These are phyloP conservation scores for Pyrenula massariospora DNA, from an alignment of 495 filamentous ascomycete genomes.

Conservation along the genomic window DNA sequence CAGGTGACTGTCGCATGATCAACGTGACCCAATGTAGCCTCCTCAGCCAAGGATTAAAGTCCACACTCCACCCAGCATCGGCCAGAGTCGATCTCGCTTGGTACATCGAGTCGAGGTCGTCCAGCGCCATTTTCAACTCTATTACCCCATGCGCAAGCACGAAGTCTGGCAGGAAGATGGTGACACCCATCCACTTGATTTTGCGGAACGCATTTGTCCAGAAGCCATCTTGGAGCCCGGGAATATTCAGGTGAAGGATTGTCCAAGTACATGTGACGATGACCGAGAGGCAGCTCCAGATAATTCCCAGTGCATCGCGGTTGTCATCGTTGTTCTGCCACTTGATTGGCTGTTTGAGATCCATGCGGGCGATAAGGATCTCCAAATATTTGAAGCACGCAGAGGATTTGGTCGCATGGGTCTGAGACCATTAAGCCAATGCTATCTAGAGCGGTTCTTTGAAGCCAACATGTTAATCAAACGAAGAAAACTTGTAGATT, in stretches of 20 bases:
- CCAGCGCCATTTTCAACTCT: slow-evolving; percentile 11
- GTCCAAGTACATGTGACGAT: slow-evolving; percentile 20
- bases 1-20: not conserved
- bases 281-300: slow-evolving; percentile 19
- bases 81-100: not conserved
- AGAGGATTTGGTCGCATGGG: no score
- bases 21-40: not conserved
- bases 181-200: slow-evolving; percentile 13
- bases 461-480: no score
- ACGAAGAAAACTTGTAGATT: no score
- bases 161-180: slow-evolving; percentile 15
- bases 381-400: not conserved
- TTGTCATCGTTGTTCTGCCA: not conserved
- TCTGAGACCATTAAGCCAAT: no score
- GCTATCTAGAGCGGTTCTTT: no score
- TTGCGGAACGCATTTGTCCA: slow-evolving; percentile 4
- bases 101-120: slow-evolving; percentile 14
- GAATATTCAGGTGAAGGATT: slow-evolving; percentile 17
- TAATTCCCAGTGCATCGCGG: slow-evolving; percentile 20
- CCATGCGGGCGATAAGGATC: not conserved
- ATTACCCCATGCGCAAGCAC: slow-evolving; percentile 5
- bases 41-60: not conserved
- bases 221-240: not conserved
- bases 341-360: not conserved
- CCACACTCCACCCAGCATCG: not conserved